phyloP scores from a whole-genome alignment of 257 asterid genomes.

The Lavandula angustifolia region DNA sequence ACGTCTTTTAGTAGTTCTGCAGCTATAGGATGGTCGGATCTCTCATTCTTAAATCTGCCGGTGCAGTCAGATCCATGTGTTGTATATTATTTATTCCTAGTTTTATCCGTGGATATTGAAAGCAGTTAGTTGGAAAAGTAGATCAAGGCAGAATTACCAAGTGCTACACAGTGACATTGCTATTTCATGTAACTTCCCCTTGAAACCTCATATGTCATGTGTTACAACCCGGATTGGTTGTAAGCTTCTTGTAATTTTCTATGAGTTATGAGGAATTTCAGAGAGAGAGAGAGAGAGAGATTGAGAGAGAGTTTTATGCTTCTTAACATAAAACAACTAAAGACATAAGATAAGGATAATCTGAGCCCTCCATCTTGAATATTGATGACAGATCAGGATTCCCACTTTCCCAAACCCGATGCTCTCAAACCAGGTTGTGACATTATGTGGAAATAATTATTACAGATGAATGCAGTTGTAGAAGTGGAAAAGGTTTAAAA shows the following conservation, averaged over 20 bases:
- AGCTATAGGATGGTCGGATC: constrained; percentile 3
- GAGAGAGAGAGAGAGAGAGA: too few relatives aligned
- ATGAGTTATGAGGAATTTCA: too few relatives aligned
- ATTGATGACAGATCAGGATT: too few relatives aligned
- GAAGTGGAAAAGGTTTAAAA: background rate
- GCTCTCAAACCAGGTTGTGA: too few relatives aligned
- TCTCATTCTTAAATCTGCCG: background rate
- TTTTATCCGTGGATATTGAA: constrained; percentile 18
- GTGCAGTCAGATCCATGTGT: background rate
- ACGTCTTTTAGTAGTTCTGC: background rate
- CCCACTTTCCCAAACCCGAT: too few relatives aligned
- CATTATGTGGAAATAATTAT: background rate
- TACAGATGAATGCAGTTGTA: constrained; percentile 7
- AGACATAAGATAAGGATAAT: too few relatives aligned
- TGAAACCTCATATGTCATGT: background rate
- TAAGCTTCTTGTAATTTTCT: too few relatives aligned
- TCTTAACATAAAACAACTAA: too few relatives aligned
- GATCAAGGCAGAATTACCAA: background rate
- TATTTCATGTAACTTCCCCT: constrained; percentile 7
- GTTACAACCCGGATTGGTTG: too few relatives aligned
- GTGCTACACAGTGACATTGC: background rate
- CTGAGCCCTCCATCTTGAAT: too few relatives aligned
- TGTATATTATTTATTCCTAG: background rate
- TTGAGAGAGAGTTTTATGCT: too few relatives aligned
- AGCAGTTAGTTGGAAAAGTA: constrained; percentile 12